Evolutionary conservation across 2,329 filamentous ascomycete genomes (phyloP), one percentile per base, ranked within the genome.

Genomic region (Aureobasidium mangrovei): DNA sequence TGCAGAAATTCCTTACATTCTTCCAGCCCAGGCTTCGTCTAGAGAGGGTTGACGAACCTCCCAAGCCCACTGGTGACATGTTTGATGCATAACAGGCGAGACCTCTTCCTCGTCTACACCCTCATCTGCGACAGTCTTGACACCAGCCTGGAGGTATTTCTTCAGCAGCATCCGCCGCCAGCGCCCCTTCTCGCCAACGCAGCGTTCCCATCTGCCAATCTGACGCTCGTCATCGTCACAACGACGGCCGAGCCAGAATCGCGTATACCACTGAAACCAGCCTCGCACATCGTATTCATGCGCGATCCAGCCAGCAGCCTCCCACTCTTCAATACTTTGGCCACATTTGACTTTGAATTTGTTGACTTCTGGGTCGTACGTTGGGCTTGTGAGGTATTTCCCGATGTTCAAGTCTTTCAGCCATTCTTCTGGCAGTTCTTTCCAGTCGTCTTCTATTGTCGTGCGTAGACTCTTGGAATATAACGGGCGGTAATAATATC

Each of bases 261-360:
- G 70, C 46, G 71, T 73, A 61, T 79, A 80, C 77, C 77, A 80
- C 60, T 80, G 77, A 59, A 79, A 79, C 77, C 76, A 81, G 4
- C 77, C 77, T 43, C 78, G 63, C 2, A 78, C 73, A 61, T 80
- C 77, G 52, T 73, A 72, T 27, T 69, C 67, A 58, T 78, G 77
- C n/a, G 69, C 67, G 45, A 80, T 79, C 77, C 77, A 81, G 0
- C 78, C 77, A 3, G 69, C 69, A 0, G 72, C 74, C 60, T 80
- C 77, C 77, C 77, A 80, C 58, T 77, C 71, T 60, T 79, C 76
- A 42, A 79, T 79, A 12, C 65, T 71, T 64, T 80, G 77, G 4
- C 77, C 77, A 59, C 76, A 78, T 3, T 71, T 59, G 3, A 78
- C 76, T 54, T 73, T 73, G 64, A 70, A 79, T 59, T 79, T 80